These are phyloP conservation scores for Sporisorium graminicola DNA, from an alignment of 1,284 basidiomycete genomes.

Conservation along the genomic window DNA sequence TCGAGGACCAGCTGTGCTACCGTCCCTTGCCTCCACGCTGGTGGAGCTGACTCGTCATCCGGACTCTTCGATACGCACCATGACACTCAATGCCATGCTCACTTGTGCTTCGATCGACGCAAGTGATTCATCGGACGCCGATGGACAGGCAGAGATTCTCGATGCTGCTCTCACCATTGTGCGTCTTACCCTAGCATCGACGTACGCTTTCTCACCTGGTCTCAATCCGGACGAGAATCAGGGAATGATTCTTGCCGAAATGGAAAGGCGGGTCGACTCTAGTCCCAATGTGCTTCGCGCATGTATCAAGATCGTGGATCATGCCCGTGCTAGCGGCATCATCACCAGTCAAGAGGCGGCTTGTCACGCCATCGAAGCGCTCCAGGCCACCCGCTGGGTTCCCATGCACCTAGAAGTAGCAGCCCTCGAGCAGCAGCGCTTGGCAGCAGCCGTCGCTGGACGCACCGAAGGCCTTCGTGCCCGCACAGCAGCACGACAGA, in stretches of 20 bases:
- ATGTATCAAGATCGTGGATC: constrained; percentile 27
- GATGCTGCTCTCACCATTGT: constrained; percentile 40
- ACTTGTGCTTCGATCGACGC: neutral
- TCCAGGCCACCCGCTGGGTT: constrained; percentile 36
- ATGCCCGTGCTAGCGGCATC: constrained; percentile 8
- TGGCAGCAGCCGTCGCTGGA: constrained; percentile 1
- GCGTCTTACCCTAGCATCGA: constrained; percentile 33
- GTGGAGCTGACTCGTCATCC: constrained; percentile 34
- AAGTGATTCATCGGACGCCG: constrained; percentile 1
- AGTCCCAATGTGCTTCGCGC: constrained; percentile 37
- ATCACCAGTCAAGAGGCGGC: constrained; percentile 22
- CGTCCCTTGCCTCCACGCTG: constrained; percentile 40
- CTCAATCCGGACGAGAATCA: constrained; percentile 25
- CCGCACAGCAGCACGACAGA: constrained; percentile 23
- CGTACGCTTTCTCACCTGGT: constrained; percentile 30
- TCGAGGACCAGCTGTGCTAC: constrained; percentile 24
- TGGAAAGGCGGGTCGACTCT: constrained; percentile 37
- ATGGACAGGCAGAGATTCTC: constrained; percentile 29
- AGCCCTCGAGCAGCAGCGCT: constrained; percentile 14
- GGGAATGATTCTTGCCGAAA: constrained; percentile 35
- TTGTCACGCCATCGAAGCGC: constrained; percentile 26
- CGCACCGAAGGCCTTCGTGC: constrained; percentile 35
- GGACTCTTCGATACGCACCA: constrained; percentile 22
- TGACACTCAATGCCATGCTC: constrained; percentile 40
- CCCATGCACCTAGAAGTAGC: constrained; percentile 27